Base-by-base conservation (phyloP, 176 grass and related monocot genomes). In the Thalia dealbata region DNA sequence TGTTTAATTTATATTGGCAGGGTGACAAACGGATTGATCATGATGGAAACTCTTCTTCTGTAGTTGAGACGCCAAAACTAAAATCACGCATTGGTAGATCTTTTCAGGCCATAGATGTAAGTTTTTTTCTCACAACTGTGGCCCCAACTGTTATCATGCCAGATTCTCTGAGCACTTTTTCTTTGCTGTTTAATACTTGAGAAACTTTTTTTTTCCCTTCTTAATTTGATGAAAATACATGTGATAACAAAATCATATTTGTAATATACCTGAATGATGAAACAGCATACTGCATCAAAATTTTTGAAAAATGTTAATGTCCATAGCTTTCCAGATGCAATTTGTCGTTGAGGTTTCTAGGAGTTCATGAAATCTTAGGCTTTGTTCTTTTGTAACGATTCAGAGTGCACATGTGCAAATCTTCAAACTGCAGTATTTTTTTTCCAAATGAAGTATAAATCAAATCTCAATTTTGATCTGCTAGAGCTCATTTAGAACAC, bases 101-200 rank as follows among this genome's bases (percentile, higher is more conserved):
- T 77, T 85, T 86, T 80, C 72, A 88, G 50, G 76, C 82, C 52
- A 79, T 79, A 79, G 86, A 86, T 81, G 83, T 83, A 86, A 86
- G 81, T 86, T 24, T 23, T 63, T 62, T 28, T 26, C 27, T 35
- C 45, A 48, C 45, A 9, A 10, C 11, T 35, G 5, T 7, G 5
- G 11, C 11, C 11, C 45, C 45, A 48, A 48, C 4, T 48, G 11
- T 13, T 8, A 48, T 48, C 45, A 48, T 48, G n/a, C 9, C 45
- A 48, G 11, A 48, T 48, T 48, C 11, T 48, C 11, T 48, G 15
- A 32, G 27, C 11, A 30, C 14, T 64, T 29, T 64, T 30, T 26
- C 25, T 64, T 64, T 64, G 25, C 1, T 32, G 7, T 32, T 63
- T 30, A 43, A 1, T 68, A 43, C 10, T 43, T 43, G 19, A 43